Percentiles rank a stretch among this genome's conserved stretches.
phyloP scores from a whole-genome alignment of 129 eudicot species.

The Flaveria sonorensis region DNA sequence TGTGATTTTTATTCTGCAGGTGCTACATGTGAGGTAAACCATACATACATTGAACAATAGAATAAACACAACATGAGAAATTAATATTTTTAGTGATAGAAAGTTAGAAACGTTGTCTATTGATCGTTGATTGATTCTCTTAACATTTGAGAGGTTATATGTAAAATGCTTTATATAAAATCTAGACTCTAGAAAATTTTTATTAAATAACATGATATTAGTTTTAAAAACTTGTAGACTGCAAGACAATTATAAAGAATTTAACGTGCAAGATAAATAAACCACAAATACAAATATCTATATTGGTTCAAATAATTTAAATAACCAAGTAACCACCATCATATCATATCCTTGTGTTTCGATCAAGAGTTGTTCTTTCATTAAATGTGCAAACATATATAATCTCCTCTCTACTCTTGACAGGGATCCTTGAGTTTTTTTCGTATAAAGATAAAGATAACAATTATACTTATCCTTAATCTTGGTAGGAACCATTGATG shows the following conservation, averaged over 20 bases:
- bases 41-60: background rate
- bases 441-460: too few relatives aligned
- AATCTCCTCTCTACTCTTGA: too few relatives aligned
- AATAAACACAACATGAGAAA: background rate
- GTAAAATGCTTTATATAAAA: background rate
- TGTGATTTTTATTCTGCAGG: background rate
- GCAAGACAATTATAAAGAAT: too few relatives aligned
- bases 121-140: background rate
- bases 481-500: too few relatives aligned
- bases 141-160: background rate
- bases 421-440: too few relatives aligned
- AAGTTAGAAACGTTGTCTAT: background rate
- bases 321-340: too few relatives aligned
- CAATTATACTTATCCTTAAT: too few relatives aligned
- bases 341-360: too few relatives aligned
- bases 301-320: too few relatives aligned
- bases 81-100: background rate
- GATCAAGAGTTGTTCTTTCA: too few relatives aligned
- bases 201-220: background rate
- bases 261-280: background rate
- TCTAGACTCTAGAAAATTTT: background rate
- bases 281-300: background rate
- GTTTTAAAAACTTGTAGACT: background rate
- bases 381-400: too few relatives aligned
- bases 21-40: background rate